A percentile compares a stretch with the other conserved stretches of the same genome.
These are phyloP conservation scores for Ramaria sp. DNA, from an alignment of 768 basidiomycete species.

Conservation along the genomic window DNA sequence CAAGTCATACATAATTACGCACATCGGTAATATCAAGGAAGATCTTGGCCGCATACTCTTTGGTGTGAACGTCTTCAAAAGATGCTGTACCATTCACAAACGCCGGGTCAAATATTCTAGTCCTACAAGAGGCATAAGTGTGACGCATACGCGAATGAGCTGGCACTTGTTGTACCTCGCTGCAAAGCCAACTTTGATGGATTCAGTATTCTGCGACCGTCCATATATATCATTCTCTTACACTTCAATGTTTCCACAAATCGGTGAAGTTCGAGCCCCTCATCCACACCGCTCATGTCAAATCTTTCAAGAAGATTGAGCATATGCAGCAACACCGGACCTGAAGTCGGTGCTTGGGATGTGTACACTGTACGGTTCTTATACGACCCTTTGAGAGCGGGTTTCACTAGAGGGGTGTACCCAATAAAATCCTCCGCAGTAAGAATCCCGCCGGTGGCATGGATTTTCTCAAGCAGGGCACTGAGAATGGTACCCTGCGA, in stretches of 20 bases:
- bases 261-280: conserved; percentile 64
- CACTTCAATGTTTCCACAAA: conserved; percentile 81
- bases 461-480: conserved; percentile 61
- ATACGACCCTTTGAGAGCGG: conserved; percentile 71
- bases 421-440: conserved; percentile 59
- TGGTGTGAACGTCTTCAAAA: conserved; percentile 57
- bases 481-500: conserved; percentile 71
- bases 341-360: conserved; percentile 74
- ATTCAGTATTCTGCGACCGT: neutral
- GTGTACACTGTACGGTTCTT: conserved; percentile 74
- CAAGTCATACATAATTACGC: neutral
- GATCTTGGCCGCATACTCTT: conserved; percentile 52
- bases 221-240: conserved; percentile 19
- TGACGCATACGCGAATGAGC: neutral
- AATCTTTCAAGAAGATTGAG: conserved; percentile 85
- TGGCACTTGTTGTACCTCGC: conserved; percentile 31
- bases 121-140: conserved; percentile 32
- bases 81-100: conserved; percentile 45
- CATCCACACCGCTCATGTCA: conserved; percentile 32
- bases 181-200: conserved; percentile 47
- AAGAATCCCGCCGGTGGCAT: conserved; percentile 67
- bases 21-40: conserved; percentile 76
- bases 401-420: conserved; percentile 59
- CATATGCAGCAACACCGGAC: conserved; percentile 83
- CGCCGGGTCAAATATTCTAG: conserved; percentile 69